phyloP scores from a whole-genome alignment of 2,329 filamentous ascomycete species.

The Pseudocercospora fuligena region DNA sequence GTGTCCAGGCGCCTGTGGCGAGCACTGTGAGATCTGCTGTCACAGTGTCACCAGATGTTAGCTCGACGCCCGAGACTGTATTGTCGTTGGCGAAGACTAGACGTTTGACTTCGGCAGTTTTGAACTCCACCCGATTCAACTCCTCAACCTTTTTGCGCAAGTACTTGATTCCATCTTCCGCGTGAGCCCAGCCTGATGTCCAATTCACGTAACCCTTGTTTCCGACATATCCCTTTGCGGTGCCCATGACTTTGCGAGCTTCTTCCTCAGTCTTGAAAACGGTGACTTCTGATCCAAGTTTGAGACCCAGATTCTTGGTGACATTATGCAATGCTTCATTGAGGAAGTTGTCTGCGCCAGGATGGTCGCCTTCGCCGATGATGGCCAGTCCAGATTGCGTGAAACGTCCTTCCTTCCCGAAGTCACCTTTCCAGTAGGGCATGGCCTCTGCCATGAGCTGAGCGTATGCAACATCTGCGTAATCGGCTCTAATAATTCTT shows the following conservation, averaged over 20 bases:
- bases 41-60: slow-evolving; percentile 57
- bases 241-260: slow-evolving; percentile 46
- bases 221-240: slow-evolving; percentile 55
- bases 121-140: slow-evolving; percentile 58
- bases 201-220: slow-evolving; percentile 75
- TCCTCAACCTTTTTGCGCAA: slow-evolving; percentile 58
- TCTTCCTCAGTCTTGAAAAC: slow-evolving; percentile 45
- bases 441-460: slow-evolving; percentile 73
- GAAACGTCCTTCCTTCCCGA: slow-evolving; percentile 68
- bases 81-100: slow-evolving; percentile 46
- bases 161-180: slow-evolving; percentile 71
- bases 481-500: slow-evolving; percentile 74
- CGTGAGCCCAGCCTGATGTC: slow-evolving; percentile 79
- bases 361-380: slow-evolving; percentile 49
- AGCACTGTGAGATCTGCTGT: slow-evolving; percentile 75
- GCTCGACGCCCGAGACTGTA: slow-evolving; percentile 62
- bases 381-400: slow-evolving; percentile 71
- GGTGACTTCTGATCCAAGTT: slow-evolving; percentile 46
- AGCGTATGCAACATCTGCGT: slow-evolving; percentile 78
- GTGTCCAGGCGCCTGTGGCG: slow-evolving; percentile 87
- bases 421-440: slow-evolving; percentile 68
- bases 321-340: slow-evolving; percentile 67
- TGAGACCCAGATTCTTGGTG: slow-evolving; percentile 51
- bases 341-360: slow-evolving; percentile 55
- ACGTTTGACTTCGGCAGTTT: slow-evolving; percentile 54